These are phyloP conservation scores for Aspergillus glaucus DNA, from an alignment of 2,329 filamentous ascomycete genomes.

Conservation along the genomic window DNA sequence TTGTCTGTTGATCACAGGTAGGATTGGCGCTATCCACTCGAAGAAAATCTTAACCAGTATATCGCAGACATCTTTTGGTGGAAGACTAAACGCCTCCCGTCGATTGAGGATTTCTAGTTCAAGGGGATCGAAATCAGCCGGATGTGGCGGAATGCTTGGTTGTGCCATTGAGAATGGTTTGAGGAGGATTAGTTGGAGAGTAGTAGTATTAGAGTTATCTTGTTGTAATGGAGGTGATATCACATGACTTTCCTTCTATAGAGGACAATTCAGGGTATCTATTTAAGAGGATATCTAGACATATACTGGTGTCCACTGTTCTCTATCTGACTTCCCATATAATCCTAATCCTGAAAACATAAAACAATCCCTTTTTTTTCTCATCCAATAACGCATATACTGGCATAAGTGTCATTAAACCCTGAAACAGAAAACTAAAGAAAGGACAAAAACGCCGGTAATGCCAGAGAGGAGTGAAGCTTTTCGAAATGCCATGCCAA, in stretches of 20 bases:
- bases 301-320: no score
- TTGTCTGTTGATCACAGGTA: slow-evolving; percentile 7
- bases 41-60: slow-evolving; percentile 8
- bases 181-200: no score
- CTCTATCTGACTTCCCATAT: no score
- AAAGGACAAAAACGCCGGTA: slow-evolving; percentile 21
- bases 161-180: no score
- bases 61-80: slow-evolving; percentile 2
- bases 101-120: slow-evolving; percentile 8
- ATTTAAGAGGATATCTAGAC: no score
- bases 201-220: no score
- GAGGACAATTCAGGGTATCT: no score
- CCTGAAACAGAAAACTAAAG: slow-evolving; percentile 5
- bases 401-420: not conserved
- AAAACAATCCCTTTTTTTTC: no score
- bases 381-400: no score
- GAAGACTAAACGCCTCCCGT: slow-evolving; percentile 8
- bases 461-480: slow-evolving; percentile 17
- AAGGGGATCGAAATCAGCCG: slow-evolving; percentile 5
- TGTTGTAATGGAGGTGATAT: no score
- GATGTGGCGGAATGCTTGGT: not conserved
- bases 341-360: no score
- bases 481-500: slow-evolving; percentile 3
- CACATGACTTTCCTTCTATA: no score
- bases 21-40: slow-evolving; percentile 7